Evolutionary conservation across 441 rosid species (phyloP), one percentile per base, ranked within the genome.

Genomic region (Arabidopsis hybrid): DNA sequence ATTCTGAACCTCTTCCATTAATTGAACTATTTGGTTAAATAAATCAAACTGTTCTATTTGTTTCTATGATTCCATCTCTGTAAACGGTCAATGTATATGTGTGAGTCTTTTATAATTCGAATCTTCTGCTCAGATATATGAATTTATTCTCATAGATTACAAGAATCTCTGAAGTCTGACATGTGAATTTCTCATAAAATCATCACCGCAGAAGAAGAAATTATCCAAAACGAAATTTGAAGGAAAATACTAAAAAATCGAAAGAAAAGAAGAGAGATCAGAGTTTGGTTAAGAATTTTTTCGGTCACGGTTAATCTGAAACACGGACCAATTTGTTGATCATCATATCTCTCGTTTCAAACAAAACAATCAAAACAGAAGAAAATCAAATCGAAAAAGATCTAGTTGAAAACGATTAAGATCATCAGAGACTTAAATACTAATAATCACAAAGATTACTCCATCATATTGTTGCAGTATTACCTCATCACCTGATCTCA

Each of bases 261-360:
- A 21, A 21, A 21, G 26, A 21, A 21, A 21, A 21, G 26, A 21
- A 21, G 26, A 34, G 67, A 71, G 80, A 76, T 76, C 76, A 76
- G 76, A 76, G 67, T 57, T 76, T 76, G 80, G 80, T 76, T 64
- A 71, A 71, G 3, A 62, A 50, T 21, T 8, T 17, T 17, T 40
- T 85, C 92, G 65, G 87, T 86, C 91, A 87, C 83, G 75, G 83
- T 81, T 34, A 10, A 79, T 90, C 90, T 66, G 90, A 90, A 90
- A 85, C 91, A 84, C 91, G 87, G 88, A 87, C 89, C 90, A 87
- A 87, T 35, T 13, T 32, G 49, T 53, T 61, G n/a, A 74, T 88
- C 89, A 84, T 86, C 92, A 32, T 26, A 6, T 65, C 76, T 66
- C 72, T 72, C 26, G 26, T 21, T 21, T 21, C 26, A 21, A 21